Percentiles rank a stretch among this genome's conserved stretches.
Conservation (phyloP, 2,329 filamentous ascomycete species). For the Pyrenophora tritici-repentis region DNA sequence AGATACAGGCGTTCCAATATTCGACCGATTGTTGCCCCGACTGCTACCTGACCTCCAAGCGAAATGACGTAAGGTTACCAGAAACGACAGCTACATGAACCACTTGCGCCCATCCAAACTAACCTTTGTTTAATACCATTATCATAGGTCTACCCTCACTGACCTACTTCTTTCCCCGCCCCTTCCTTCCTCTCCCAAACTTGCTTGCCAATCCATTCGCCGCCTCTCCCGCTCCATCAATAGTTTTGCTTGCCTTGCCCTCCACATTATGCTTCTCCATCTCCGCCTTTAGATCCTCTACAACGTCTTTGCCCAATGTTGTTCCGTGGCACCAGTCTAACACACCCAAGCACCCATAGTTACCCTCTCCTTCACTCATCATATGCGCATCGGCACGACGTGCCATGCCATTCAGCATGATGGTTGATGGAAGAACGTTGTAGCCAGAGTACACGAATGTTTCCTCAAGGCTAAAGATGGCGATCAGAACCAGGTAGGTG, state of each 20-base stretch:
- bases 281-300: slow-evolving; percentile 61
- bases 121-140: not conserved
- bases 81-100: slow-evolving; percentile 8
- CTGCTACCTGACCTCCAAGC: slow-evolving; percentile 2
- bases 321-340: slow-evolving; percentile 49
- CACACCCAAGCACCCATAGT: slow-evolving; percentile 67
- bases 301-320: slow-evolving; percentile 60
- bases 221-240: slow-evolving; percentile 40
- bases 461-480: slow-evolving; percentile 68
- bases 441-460: slow-evolving; percentile 72
- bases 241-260: slow-evolving; percentile 47
- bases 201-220: slow-evolving; percentile 37
- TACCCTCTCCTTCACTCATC: slow-evolving; percentile 60
- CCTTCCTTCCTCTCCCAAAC: slow-evolving; percentile 35
- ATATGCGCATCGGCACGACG: slow-evolving; percentile 64
- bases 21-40: slow-evolving; percentile 23
- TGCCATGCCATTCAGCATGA: slow-evolving; percentile 63
- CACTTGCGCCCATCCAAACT: slow-evolving; percentile 1
- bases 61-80: slow-evolving; percentile 12
- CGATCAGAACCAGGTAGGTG: slow-evolving; percentile 70
- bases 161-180: slow-evolving; percentile 31
- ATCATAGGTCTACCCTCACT: not conserved
- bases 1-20: slow-evolving; percentile 27
- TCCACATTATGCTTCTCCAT: slow-evolving; percentile 60
- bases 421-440: slow-evolving; percentile 61